Evolutionary conservation across 768 basidiomycete species (phyloP).

Genomic region (Kwoniella heveanensis): DNA sequence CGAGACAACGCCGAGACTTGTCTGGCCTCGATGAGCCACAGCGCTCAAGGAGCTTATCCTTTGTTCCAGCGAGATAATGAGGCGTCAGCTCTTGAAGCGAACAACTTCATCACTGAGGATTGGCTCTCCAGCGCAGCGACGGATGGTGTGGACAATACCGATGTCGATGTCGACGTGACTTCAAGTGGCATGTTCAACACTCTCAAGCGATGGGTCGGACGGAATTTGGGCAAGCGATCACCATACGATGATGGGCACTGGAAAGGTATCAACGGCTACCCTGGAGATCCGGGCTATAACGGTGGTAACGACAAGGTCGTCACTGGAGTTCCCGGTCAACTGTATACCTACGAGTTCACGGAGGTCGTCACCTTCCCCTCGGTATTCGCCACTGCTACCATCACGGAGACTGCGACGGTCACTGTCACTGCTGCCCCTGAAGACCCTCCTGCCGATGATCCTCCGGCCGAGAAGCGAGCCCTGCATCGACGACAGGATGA

Average conservation of each 20-base stretch:
- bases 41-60: slow-evolving; percentile 2
- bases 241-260: slow-evolving; percentile 21
- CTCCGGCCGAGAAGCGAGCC: slow-evolving; percentile 3
- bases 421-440: slow-evolving; percentile 16
- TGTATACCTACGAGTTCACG: slow-evolving; percentile 17
- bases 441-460: slow-evolving; percentile 17
- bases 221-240: slow-evolving; percentile 3
- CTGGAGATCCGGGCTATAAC: slow-evolving; percentile 24
- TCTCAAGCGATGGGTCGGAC: not conserved
- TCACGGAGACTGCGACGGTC: slow-evolving; percentile 12
- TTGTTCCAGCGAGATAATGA: slow-evolving; percentile 7
- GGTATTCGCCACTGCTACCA: slow-evolving; percentile 8
- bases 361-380: slow-evolving; percentile 18
- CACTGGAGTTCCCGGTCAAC: slow-evolving; percentile 9
- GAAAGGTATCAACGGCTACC: slow-evolving; percentile 22
- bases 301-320: slow-evolving; percentile 1
- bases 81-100: not conserved
- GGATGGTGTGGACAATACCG: not conserved
- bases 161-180: not conserved
- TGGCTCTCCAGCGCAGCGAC: slow-evolving; percentile 13
- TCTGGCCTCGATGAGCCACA: slow-evolving; percentile 6
- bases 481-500: slow-evolving; percentile 3
- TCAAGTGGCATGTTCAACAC: not conserved
- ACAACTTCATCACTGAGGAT: slow-evolving; percentile 12
- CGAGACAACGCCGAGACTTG: slow-evolving; percentile 11